These are phyloP conservation scores for Blastomyces silverae DNA, from an alignment of 2,329 filamentous ascomycete genomes.

Conservation along the genomic window DNA sequence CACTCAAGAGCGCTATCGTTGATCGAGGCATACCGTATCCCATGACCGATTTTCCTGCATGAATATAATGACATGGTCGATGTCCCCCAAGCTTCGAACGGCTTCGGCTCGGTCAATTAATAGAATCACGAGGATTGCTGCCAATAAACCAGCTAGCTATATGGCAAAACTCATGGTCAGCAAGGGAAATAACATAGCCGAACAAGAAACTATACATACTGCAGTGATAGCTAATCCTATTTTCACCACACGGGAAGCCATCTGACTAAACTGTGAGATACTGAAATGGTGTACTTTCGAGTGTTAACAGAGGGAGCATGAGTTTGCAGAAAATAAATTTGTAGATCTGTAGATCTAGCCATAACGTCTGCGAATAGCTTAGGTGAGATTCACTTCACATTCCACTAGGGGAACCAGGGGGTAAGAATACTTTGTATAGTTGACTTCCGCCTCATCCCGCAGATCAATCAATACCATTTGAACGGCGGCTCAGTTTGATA, in stretches of 20 bases:
- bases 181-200: background rate
- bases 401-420: background rate
- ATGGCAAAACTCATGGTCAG: background rate
- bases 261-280: background rate
- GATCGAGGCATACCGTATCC: constrained; percentile 29
- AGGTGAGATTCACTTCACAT: background rate
- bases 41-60: constrained; percentile 49
- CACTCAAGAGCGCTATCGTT: background rate
- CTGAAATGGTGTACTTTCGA: background rate
- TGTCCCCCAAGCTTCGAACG: constrained; percentile 44
- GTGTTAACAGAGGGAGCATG: background rate
- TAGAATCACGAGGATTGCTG: constrained; percentile 6
- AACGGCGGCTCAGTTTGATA: background rate
- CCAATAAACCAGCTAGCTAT: constrained; percentile 1
- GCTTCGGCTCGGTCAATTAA: constrained; percentile 15
- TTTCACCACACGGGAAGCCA: constrained; percentile 7
- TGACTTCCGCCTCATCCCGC: background rate
- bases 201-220: constrained; percentile 1
- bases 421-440: background rate
- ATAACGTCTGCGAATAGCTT: background rate
- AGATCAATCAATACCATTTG: background rate
- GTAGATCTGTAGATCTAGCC: background rate
- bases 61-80: constrained; percentile 53
- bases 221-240: background rate
- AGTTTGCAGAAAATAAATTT: background rate